Evolutionary conservation across 805 yeast species (phyloP).

Genomic region (Metschnikowia lachancei): DNA sequence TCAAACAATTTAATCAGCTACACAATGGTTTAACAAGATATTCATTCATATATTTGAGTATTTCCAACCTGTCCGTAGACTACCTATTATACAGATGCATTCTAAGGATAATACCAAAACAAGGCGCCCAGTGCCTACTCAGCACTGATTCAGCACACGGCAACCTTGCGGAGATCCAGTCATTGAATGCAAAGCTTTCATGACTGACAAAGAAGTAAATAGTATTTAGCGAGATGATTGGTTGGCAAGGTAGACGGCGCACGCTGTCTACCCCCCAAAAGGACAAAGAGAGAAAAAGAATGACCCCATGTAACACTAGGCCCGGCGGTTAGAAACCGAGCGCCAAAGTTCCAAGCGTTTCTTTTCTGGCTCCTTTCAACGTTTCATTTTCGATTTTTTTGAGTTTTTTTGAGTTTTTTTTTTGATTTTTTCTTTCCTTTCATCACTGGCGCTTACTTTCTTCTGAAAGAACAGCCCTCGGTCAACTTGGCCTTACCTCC

Average conservation of each 20-base stretch:
- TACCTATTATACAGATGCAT: slow-evolving; percentile 22
- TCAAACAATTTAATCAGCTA: not conserved
- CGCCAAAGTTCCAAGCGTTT: no score
- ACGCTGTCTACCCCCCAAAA: not conserved
- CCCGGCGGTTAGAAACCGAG: no score
- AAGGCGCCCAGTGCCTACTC: slow-evolving; percentile 13
- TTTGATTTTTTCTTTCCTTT: not conserved
- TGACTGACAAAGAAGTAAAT: slow-evolving; percentile 11
- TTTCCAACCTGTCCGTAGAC: slow-evolving; percentile 12
- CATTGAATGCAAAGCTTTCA: slow-evolving; percentile 17
- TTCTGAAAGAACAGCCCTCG: slow-evolving; percentile 99
- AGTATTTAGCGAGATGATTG: slow-evolving; percentile 5
- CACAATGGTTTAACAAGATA: not conserved
- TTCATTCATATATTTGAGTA: not conserved
- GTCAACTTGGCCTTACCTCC: slow-evolving; percentile 99
- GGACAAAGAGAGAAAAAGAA: not conserved
- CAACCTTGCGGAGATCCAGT: slow-evolving; percentile 13
- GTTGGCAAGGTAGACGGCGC: slow-evolving; percentile 1
- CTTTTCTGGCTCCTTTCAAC: no score
- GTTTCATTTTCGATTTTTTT: not conserved
- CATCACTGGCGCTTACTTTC: slow-evolving; percentile 60
- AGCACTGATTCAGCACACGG: slow-evolving; percentile 19
- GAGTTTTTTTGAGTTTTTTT: not conserved
- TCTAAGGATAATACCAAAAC: slow-evolving; percentile 13
- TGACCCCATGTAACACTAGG: no score